phyloP scores from a whole-genome alignment of 2,329 filamentous ascomycete genomes.

The Curvularia verruculosa region DNA sequence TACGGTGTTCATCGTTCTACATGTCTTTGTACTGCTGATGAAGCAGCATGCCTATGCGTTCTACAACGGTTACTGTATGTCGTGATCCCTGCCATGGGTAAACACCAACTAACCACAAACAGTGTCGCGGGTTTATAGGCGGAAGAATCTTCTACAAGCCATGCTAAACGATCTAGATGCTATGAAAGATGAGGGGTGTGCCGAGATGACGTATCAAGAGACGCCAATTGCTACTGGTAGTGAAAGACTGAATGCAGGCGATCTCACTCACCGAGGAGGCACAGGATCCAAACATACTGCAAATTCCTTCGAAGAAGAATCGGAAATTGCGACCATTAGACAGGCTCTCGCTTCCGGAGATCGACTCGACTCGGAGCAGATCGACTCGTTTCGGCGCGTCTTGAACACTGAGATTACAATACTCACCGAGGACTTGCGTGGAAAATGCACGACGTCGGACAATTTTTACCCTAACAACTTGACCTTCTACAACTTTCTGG shows the following conservation, averaged over 20 bases:
- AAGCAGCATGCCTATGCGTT: slow-evolving; percentile 83
- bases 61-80: slow-evolving; percentile 72
- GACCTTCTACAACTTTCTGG: slow-evolving; percentile 67
- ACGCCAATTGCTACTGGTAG: slow-evolving; percentile 23
- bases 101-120: slow-evolving; percentile 1
- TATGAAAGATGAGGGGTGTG: slow-evolving; percentile 53
- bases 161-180: slow-evolving; percentile 65
- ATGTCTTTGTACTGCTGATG: slow-evolving; percentile 78
- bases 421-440: slow-evolving; percentile 68
- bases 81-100: neutral
- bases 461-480: slow-evolving; percentile 73
- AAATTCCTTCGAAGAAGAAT: slow-evolving; percentile 55
- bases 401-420: slow-evolving; percentile 71
- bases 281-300: slow-evolving; percentile 50
- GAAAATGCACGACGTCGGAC: slow-evolving; percentile 60
- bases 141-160: slow-evolving; percentile 51
- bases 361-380: slow-evolving; percentile 66
- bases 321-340: slow-evolving; percentile 66
- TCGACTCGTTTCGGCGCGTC: slow-evolving; percentile 67
- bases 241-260: slow-evolving; percentile 12
- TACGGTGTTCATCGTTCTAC: slow-evolving; percentile 77
- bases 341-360: slow-evolving; percentile 65
- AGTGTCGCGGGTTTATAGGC: slow-evolving; percentile 58
- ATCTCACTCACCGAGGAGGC: slow-evolving; percentile 37
- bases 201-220: slow-evolving; percentile 29